Evolutionary conservation across 2,329 filamentous ascomycete genomes (phyloP).

Genomic region (Tolypocladium amazonense): DNA sequence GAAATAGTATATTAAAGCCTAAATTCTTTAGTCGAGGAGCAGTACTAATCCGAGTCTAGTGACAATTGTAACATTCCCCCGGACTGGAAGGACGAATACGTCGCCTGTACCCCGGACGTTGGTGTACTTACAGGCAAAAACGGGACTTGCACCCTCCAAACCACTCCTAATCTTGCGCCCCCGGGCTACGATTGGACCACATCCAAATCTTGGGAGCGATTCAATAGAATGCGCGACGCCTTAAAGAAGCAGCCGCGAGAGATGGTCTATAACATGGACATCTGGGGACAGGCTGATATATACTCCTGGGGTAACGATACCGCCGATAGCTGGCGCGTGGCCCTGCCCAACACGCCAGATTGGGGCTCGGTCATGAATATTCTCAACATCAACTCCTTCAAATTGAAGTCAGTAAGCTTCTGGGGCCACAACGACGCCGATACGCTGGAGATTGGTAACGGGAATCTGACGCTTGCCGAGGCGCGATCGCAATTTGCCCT

Average conservation of each 20-base stretch:
- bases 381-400: conserved; percentile 37
- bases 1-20: conserved; percentile 6
- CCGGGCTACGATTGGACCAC: conserved; percentile 12
- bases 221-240: conserved; percentile 39
- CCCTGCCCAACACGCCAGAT: conserved; percentile 26
- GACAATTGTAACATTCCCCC: conserved; percentile 40
- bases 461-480: conserved; percentile 30
- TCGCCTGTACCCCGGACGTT: conserved; percentile 13
- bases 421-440: conserved; percentile 40
- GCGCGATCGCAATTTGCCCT: conserved; percentile 38
- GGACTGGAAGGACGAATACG: conserved; percentile 24
- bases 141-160: conserved; percentile 4
- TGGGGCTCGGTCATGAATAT: conserved; percentile 27
- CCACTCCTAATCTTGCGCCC: conserved; percentile 4
- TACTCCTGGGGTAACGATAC: conserved; percentile 36
- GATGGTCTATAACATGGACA: conserved; percentile 41
- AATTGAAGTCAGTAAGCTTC: conserved; percentile 31
- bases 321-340: conserved; percentile 36
- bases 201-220: conserved; percentile 28
- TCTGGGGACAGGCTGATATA: conserved; percentile 41
- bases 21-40: neutral
- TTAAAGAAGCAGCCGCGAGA: conserved; percentile 30
- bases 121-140: conserved; percentile 1
- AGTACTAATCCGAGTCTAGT: neutral
- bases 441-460: conserved; percentile 40